phyloP scores from a whole-genome alignment of 495 filamentous ascomycete genomes.

The Xanthoparmelia taractica region DNA sequence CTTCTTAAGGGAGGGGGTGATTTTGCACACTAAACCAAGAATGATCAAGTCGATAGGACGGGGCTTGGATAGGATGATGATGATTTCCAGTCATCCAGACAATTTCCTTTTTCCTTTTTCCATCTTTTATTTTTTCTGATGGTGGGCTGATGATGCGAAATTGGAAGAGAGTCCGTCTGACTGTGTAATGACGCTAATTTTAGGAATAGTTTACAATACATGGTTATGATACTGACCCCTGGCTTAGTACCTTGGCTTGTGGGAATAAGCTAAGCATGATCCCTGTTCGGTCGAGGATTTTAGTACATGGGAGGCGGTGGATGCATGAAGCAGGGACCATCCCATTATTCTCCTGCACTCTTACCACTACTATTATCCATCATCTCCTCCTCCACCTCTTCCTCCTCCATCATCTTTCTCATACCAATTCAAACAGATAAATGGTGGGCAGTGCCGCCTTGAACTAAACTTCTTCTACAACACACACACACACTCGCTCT shows the following conservation, averaged over 20 bases:
- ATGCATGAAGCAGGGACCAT: constrained; percentile 17
- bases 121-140: background rate
- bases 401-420: background rate
- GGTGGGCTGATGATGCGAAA: constrained; percentile 4
- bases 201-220: constrained; percentile 10
- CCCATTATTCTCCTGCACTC: background rate
- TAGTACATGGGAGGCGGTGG: constrained; percentile 20
- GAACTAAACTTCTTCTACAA: constrained; percentile 1
- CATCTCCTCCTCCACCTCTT: constrained; percentile 12
- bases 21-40: background rate
- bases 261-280: constrained; percentile 16
- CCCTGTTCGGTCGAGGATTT: constrained; percentile 10
- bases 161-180: background rate
- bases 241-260: constrained; percentile 12
- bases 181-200: constrained; percentile 7
- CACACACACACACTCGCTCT: background rate
- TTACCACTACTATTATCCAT: background rate
- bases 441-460: constrained; percentile 21
- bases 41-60: background rate
- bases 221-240: constrained; percentile 4
- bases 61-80: constrained; percentile 1
- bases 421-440: constrained; percentile 10
- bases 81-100: background rate
- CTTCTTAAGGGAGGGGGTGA: background rate
- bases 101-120: background rate